phyloP scores from a whole-genome alignment of 805 yeast species.

The Saccharomycopsis sp. region DNA sequence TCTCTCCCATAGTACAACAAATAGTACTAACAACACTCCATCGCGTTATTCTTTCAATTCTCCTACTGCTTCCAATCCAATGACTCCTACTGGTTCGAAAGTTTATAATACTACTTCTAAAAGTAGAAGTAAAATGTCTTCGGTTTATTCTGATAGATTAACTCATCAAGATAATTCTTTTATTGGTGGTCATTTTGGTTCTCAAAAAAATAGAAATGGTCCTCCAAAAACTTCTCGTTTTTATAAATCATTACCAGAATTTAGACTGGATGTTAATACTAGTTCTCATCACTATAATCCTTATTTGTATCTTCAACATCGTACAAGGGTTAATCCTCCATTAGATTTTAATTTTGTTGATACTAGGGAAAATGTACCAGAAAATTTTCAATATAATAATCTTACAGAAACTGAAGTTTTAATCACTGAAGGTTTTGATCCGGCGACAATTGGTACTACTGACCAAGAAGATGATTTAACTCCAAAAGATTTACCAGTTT shows the following conservation, averaged over 20 bases:
- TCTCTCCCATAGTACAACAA: background rate
- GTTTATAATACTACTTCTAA: slow-evolving; percentile 10
- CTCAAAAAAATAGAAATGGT: background rate
- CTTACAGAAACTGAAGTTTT: slow-evolving; percentile 16
- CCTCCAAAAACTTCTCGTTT: slow-evolving; percentile 18
- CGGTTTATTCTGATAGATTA: slow-evolving; percentile 12
- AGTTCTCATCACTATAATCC: slow-evolving; percentile 26
- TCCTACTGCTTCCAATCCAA: background rate
- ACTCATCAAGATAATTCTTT: background rate
- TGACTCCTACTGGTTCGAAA: background rate
- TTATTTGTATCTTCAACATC: slow-evolving; percentile 26
- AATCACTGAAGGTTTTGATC: slow-evolving; percentile 5
- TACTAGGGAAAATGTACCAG: slow-evolving; percentile 22
- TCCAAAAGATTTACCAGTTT: slow-evolving; percentile 29
- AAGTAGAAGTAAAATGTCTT: slow-evolving; percentile 14
- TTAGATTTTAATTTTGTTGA: slow-evolving; percentile 26
- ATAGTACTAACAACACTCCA: background rate
- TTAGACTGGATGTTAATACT: slow-evolving; percentile 5
- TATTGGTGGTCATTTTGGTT: background rate
- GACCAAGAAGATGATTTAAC: background rate
- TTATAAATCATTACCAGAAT: slow-evolving; percentile 16
- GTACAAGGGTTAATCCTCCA: slow-evolving; percentile 28
- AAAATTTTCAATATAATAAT: slow-evolving; percentile 15
- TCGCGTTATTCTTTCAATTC: background rate
- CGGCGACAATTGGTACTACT: background rate